phyloP scores from a whole-genome alignment of 768 basidiomycete species.

The Kwoniella dendrophila region DNA sequence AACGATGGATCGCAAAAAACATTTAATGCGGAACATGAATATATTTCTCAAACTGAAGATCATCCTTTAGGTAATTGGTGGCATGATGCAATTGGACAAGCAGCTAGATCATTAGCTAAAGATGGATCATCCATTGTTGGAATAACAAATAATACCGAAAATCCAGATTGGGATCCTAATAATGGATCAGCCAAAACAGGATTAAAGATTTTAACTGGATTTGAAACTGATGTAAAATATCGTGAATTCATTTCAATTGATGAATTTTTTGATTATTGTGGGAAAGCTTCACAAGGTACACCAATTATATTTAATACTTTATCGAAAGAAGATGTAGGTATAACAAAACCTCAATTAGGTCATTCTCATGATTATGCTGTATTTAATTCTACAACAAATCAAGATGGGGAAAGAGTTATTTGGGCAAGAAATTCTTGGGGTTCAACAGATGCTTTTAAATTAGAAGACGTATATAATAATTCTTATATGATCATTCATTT shows the following conservation, averaged over 20 bases:
- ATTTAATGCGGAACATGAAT: background rate
- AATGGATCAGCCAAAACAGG: slow-evolving; percentile 18
- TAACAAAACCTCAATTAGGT: slow-evolving; percentile 13
- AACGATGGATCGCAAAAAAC: slow-evolving; percentile 4
- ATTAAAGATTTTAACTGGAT: slow-evolving; percentile 16
- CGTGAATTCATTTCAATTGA: slow-evolving; percentile 3
- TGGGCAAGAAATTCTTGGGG: slow-evolving; percentile 30
- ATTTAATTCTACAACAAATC: slow-evolving; percentile 4
- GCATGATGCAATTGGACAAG: slow-evolving; percentile 22
- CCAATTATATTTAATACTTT: slow-evolving; percentile 24
- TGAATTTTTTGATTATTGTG: slow-evolving; percentile 14
- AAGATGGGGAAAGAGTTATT: slow-evolving; percentile 13
- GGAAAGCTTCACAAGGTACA: slow-evolving; percentile 2
- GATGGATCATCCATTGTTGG: background rate
- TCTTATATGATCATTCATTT: slow-evolving; percentile 17
- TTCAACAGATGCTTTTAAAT: slow-evolving; percentile 17
- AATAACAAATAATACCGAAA: background rate
- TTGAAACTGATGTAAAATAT: slow-evolving; percentile 1
- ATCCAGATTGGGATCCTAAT: slow-evolving; percentile 12
- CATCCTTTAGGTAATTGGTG: slow-evolving; percentile 25
- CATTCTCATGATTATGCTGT: slow-evolving; percentile 29
- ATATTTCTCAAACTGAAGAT: slow-evolving; percentile 22
- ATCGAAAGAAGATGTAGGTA: background rate
- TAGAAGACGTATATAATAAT: slow-evolving; percentile 20
- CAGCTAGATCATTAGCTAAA: slow-evolving; percentile 3